A percentile compares a stretch with the other conserved stretches of the same genome.
Conservation (phyloP, 2,329 filamentous ascomycete genomes). For the Phialophora chinensis region DNA sequence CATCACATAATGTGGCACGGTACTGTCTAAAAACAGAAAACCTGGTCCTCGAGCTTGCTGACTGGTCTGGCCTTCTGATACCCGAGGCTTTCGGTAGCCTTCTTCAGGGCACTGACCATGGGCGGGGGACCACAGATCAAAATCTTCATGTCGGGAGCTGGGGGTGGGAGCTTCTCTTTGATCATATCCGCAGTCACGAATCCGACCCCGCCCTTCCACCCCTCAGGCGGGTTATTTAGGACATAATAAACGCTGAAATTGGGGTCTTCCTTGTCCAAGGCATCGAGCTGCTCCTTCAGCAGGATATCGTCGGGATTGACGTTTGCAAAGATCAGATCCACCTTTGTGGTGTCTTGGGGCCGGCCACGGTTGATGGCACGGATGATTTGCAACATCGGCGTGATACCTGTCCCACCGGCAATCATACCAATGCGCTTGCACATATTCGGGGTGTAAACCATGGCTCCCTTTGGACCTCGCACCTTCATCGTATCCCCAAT, state of each 20-base stretch:
- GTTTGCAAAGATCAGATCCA: slow-evolving; percentile 96
- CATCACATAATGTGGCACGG: not conserved
- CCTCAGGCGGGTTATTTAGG: slow-evolving; percentile 90
- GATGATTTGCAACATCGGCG: slow-evolving; percentile 96
- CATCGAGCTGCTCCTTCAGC: slow-evolving; percentile 87
- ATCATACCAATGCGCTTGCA: slow-evolving; percentile 97
- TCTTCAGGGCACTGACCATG: slow-evolving; percentile 97
- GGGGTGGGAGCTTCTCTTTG: slow-evolving; percentile 74
- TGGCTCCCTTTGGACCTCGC: slow-evolving; percentile 93
- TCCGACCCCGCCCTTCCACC: slow-evolving; percentile 89
- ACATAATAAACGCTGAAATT: slow-evolving; percentile 92
- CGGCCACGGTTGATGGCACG: slow-evolving; percentile 86
- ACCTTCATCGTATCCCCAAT: slow-evolving; percentile 89
- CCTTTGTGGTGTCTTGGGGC: slow-evolving; percentile 77
- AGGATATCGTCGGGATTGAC: slow-evolving; percentile 92
- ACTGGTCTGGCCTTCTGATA: slow-evolving; percentile 92
- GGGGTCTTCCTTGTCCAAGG: slow-evolving; percentile 75
- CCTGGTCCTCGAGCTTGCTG: slow-evolving; percentile 97
- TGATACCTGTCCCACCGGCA: slow-evolving; percentile 95
- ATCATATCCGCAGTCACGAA: slow-evolving; percentile 98
- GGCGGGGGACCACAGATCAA: slow-evolving; percentile 93
- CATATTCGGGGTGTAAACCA: slow-evolving; percentile 98
- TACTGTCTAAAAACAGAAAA: slow-evolving; percentile 81
- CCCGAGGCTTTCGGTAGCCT: slow-evolving; percentile 84
- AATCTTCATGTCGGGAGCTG: slow-evolving; percentile 87